phyloP scores from a whole-genome alignment of 1,139 yeast genomes.

The Geotrichum siamense region DNA sequence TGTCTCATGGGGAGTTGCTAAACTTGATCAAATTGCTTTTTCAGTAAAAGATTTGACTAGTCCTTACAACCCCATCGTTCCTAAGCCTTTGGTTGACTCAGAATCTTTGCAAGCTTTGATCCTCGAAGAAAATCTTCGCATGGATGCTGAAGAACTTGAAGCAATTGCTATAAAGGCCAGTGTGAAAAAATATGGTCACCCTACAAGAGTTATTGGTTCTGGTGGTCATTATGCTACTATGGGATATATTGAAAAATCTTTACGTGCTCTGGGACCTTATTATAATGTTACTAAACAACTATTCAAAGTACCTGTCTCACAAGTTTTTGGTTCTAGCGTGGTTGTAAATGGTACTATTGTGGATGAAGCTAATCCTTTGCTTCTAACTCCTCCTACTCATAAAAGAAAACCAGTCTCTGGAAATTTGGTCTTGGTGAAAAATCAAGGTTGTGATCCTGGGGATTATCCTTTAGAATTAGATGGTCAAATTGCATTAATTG shows the following conservation, averaged over 20 bases:
- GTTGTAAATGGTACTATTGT: conserved; percentile 46
- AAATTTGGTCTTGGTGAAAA: conserved; percentile 48
- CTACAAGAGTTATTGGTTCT: conserved; percentile 90
- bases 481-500: conserved; percentile 56
- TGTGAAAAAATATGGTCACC: conserved; percentile 61
- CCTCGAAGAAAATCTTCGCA: conserved; percentile 48
- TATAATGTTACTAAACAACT: conserved; percentile 60
- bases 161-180: conserved; percentile 54
- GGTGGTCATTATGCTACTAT: conserved; percentile 82
- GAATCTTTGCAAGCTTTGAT: conserved; percentile 57
- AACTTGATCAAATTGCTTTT: conserved; percentile 6
- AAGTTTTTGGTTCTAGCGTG: conserved; percentile 45
- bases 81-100: conserved; percentile 32
- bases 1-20: conserved; percentile 3
- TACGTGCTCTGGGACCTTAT: conserved; percentile 54
- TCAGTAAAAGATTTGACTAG: background rate
- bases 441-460: conserved; percentile 57
- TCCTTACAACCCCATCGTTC: background rate
- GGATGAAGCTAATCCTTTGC: conserved; percentile 42
- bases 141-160: conserved; percentile 53
- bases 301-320: conserved; percentile 66
- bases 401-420: conserved; percentile 49
- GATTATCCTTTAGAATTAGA: conserved; percentile 43
- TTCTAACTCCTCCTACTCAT: conserved; percentile 73
- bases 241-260: conserved; percentile 52